Evolutionary conservation across 2,329 filamentous ascomycete genomes (phyloP).

Genomic region (Pestalotiopsis sp.): DNA sequence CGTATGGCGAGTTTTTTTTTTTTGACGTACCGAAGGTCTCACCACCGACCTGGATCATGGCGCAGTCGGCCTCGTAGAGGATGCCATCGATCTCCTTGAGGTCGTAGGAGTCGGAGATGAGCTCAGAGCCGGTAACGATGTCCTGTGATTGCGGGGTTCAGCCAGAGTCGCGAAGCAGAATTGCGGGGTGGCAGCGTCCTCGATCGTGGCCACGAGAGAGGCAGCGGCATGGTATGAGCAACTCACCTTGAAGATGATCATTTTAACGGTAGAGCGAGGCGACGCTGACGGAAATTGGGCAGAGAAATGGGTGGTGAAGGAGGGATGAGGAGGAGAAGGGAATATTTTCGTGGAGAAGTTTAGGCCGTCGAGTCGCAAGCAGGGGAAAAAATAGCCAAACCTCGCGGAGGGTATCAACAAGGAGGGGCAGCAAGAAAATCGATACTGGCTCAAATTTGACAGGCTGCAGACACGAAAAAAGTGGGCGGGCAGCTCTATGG

Average conservation of each 20-base stretch:
- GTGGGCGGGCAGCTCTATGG: background rate
- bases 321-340: background rate
- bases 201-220: background rate
- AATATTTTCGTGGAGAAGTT: slow-evolving; percentile 4
- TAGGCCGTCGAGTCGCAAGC: background rate
- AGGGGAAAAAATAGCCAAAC: background rate
- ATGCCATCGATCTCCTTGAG: slow-evolving; percentile 78
- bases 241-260: slow-evolving; percentile 74
- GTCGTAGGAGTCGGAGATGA: slow-evolving; percentile 94
- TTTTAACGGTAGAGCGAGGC: slow-evolving; percentile 48
- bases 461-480: slow-evolving; percentile 1
- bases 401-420: slow-evolving; percentile 6
- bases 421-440: slow-evolving; percentile 12
- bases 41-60: slow-evolving; percentile 80
- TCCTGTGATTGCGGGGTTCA: slow-evolving; percentile 60
- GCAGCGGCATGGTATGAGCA: background rate
- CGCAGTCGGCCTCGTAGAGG: slow-evolving; percentile 89
- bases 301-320: slow-evolving; percentile 7
- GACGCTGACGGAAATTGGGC: slow-evolving; percentile 14
- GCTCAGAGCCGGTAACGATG: slow-evolving; percentile 77
- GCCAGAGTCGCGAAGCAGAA: background rate
- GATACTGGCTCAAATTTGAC: slow-evolving; percentile 11
- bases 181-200: background rate
- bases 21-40: slow-evolving; percentile 69
- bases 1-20: slow-evolving; percentile 4